Evolutionary conservation across 2,329 filamentous ascomycete species (phyloP).

Genomic region (Metarhizium sp.): DNA sequence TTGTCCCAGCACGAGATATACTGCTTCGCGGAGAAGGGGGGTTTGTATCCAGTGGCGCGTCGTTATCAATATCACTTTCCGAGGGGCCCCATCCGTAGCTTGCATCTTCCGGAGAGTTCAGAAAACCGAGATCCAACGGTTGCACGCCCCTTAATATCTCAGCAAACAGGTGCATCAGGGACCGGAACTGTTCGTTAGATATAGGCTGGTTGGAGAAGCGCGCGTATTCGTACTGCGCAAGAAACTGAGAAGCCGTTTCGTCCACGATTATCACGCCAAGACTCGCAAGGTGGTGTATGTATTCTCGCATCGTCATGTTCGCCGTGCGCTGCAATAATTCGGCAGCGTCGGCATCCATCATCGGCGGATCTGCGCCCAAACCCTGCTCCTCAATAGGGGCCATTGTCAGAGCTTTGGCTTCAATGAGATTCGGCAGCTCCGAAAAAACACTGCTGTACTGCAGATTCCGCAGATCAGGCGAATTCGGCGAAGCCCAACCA

Average conservation of each 20-base stretch:
- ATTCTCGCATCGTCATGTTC: slow-evolving; percentile 69
- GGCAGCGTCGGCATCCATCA: slow-evolving; percentile 59
- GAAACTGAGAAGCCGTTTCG: slow-evolving; percentile 49
- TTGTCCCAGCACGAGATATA: slow-evolving; percentile 17
- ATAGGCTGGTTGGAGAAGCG: slow-evolving; percentile 69
- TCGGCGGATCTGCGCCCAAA: slow-evolving; percentile 12
- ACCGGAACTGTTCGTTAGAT: slow-evolving; percentile 60
- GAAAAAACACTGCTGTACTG: slow-evolving; percentile 73
- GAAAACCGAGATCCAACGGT: slow-evolving; percentile 44
- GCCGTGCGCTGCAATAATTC: slow-evolving; percentile 60
- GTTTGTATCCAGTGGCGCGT: slow-evolving; percentile 32
- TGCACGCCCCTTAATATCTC: slow-evolving; percentile 70
- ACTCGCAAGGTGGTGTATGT: slow-evolving; percentile 60
- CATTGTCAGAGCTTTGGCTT: slow-evolving; percentile 85
- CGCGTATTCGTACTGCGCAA: slow-evolving; percentile 71
- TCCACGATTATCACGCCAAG: slow-evolving; percentile 50
- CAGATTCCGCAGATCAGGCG: slow-evolving; percentile 66
- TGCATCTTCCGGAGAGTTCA: slow-evolving; percentile 26
- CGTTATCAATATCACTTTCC: slow-evolving; percentile 36
- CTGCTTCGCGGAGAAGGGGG: slow-evolving; percentile 29
- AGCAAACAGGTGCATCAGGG: slow-evolving; percentile 77
- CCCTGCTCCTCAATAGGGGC: slow-evolving; percentile 43
- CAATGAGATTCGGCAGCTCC: slow-evolving; percentile 82
- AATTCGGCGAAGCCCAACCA: slow-evolving; percentile 79
- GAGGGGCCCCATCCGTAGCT: slow-evolving; percentile 15